Percentiles rank a stretch among this genome's conserved stretches.
Evolutionary conservation across 2,329 filamentous ascomycete genomes (phyloP).

Genomic region (Fusarium decemcellulare): DNA sequence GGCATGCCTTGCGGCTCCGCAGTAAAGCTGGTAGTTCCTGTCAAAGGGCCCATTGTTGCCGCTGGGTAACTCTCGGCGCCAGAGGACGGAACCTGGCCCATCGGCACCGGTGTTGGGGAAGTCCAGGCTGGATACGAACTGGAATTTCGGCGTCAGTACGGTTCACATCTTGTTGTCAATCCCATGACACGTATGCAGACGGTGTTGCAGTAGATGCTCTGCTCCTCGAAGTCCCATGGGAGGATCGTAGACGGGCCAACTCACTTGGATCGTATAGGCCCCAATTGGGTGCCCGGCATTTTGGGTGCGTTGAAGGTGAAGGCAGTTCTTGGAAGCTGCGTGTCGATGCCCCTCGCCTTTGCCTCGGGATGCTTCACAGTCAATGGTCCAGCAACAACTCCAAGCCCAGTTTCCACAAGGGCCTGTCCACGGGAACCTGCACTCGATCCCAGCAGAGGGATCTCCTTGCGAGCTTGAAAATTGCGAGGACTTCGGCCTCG

Average conservation of each 20-base stretch:
- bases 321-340: conserved; percentile 69
- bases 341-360: conserved; percentile 65
- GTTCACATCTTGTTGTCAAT: not conserved
- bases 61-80: conserved; percentile 64
- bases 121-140: conserved; percentile 74
- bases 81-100: conserved; percentile 65
- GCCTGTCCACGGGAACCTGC: conserved; percentile 85
- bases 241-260: conserved; percentile 46
- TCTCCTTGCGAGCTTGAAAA: conserved; percentile 94
- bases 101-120: conserved; percentile 58
- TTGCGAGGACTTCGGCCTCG: conserved; percentile 93
- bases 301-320: conserved; percentile 73
- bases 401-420: conserved; percentile 73
- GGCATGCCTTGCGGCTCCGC: conserved; percentile 69
- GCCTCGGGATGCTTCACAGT: conserved; percentile 68
- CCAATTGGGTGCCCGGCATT: conserved; percentile 66
- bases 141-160: conserved; percentile 46
- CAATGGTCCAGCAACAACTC: conserved; percentile 71
- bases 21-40: conserved; percentile 62
- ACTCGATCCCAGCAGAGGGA: conserved; percentile 84
- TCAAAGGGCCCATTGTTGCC: conserved; percentile 64
- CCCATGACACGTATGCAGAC: not conserved
- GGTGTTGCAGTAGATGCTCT: not conserved
- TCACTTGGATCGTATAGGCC: conserved; percentile 71
- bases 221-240: not conserved